A percentile compares a stretch with the other conserved stretches of the same genome.
Conservation (phyloP, 192 early-diverging fungal species). For the Backusella parvicylindrica region DNA sequence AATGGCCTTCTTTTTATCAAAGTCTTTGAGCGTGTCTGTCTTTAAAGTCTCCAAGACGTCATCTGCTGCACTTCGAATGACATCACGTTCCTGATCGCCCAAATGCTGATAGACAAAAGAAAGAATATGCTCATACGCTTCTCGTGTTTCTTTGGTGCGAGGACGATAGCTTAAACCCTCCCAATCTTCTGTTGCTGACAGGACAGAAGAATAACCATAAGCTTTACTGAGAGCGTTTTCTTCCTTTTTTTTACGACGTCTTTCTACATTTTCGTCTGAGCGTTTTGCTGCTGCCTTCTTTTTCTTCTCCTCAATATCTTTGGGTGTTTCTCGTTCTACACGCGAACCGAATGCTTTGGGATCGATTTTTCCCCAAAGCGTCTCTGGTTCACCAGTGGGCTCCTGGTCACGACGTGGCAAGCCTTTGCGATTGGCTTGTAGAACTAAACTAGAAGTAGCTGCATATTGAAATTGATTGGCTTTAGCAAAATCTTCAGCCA, state of each 20-base stretch:
- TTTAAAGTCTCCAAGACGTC: conserved; percentile 81
- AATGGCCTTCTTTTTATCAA: conserved; percentile 83
- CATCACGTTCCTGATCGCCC: conserved; percentile 89
- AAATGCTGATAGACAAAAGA: conserved; percentile 77
- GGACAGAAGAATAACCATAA: conserved; percentile 70
- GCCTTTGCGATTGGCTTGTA: conserved; percentile 83
- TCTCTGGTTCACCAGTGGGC: conserved; percentile 93
- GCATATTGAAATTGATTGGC: conserved; percentile 78
- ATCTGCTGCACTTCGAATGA: conserved; percentile 86
- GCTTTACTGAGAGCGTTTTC: conserved; percentile 52
- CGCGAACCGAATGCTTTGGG: conserved; percentile 81
- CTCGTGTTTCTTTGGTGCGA: conserved; percentile 84
- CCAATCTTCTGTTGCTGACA: conserved; percentile 84
- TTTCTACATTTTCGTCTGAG: conserved; percentile 50
- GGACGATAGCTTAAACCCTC: conserved; percentile 86
- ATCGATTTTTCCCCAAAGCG: conserved; percentile 84
- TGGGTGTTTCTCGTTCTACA: conserved; percentile 63
- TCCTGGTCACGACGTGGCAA: conserved; percentile 84
- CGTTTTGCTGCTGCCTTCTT: conserved; percentile 50
- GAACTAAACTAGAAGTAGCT: conserved; percentile 94
- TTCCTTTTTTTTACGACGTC: conserved; percentile 55
- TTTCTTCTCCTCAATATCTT: conserved; percentile 63
- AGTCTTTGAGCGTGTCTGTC: conserved; percentile 79
- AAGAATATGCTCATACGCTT: conserved; percentile 86
- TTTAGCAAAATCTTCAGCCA: conserved; percentile 66